Base-by-base conservation (phyloP, 1,139 yeast genomes). In the Diutina sp. region DNA sequence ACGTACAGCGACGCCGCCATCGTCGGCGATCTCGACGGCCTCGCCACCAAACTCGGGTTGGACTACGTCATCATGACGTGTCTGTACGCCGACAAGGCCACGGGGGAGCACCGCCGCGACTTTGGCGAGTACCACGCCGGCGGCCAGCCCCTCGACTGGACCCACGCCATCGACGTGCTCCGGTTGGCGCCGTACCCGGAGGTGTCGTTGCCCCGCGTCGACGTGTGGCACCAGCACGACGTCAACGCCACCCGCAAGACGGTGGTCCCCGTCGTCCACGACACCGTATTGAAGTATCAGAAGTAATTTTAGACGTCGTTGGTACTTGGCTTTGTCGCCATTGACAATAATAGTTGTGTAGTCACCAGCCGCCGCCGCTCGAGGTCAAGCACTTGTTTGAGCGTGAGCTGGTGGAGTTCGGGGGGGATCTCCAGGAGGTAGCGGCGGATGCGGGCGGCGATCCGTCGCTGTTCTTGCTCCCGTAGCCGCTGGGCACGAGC, bases 211-310 rank as follows among this genome's bases (percentile, higher is more conserved):
- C 1, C 56, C 28, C 9, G 47, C 4, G 64, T 76, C 56, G 63
- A 62, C 50, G 62, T 77, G 11, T 82, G 69, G 63, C 71, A 78
- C 59, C 96, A 89, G 66, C 61, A 62, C 8, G 82, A 85, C 59
- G 66, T 77, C 12, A 69, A 70, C 3, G 90, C 91, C 1, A 86
- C 93, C 41, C 77, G 97, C 62, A 90, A 90, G 65, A 95, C 87
- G 66, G 89, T 90, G n/a, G 95, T 88, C 8, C 96, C 96, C 2
- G 69, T 69, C 16, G 72, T 76, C 11, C 75, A 76, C 63, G 66
- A 65, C 1, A 66, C 67, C 46, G 63, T 75, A 11, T 6, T 14
- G 6, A 12, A 47, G n/a, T 16, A 47, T 29, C 32, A 47, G 7
- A 29, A 29, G 32, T 16, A 11, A 46, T 11, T 11, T 25, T n/a